These are phyloP conservation scores for Penstemon newberryi DNA, from an alignment of 257 asterid species.

Conservation along the genomic window DNA sequence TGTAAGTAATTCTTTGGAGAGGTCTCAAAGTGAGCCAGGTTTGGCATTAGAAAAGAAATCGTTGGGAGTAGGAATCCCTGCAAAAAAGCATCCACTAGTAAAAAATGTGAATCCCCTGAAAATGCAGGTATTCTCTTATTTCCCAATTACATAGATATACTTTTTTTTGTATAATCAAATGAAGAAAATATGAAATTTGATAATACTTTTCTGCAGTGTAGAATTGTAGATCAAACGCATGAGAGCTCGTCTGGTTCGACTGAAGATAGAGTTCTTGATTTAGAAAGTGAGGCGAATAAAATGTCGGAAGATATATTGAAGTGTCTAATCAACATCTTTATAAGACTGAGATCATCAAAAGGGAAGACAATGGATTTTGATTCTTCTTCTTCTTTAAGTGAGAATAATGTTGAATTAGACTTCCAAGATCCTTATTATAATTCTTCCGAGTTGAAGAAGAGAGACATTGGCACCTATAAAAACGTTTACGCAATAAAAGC, in stretches of 20 bases:
- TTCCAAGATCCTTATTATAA: constrained; percentile 46
- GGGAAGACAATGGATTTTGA: constrained; percentile 59
- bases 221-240: constrained; percentile 55
- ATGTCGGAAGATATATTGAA: constrained; percentile 66
- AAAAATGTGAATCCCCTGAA: constrained; percentile 41
- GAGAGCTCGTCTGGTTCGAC: constrained; percentile 58
- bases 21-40: constrained; percentile 21
- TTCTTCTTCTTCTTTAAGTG: constrained; percentile 39
- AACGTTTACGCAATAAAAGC: constrained; percentile 37
- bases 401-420: constrained; percentile 29
- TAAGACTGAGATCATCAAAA: constrained; percentile 59
- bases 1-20: constrained; percentile 26
- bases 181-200: constrained; percentile 13
- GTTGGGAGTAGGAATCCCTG: constrained; percentile 17
- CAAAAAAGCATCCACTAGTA: constrained; percentile 29
- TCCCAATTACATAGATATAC: background rate
- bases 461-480: constrained; percentile 44
- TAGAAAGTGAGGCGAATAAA: constrained; percentile 54
- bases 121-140: constrained; percentile 41
- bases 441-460: constrained; percentile 26
- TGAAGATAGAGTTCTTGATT: constrained; percentile 44
- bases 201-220: constrained; percentile 51
- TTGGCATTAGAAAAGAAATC: constrained; percentile 34
- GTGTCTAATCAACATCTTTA: constrained; percentile 59
- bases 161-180: background rate